A percentile compares a stretch with the other conserved stretches of the same genome.
Conservation (phyloP, 2,329 filamentous ascomycete genomes). For the Aspergillus quadrilineatus region DNA sequence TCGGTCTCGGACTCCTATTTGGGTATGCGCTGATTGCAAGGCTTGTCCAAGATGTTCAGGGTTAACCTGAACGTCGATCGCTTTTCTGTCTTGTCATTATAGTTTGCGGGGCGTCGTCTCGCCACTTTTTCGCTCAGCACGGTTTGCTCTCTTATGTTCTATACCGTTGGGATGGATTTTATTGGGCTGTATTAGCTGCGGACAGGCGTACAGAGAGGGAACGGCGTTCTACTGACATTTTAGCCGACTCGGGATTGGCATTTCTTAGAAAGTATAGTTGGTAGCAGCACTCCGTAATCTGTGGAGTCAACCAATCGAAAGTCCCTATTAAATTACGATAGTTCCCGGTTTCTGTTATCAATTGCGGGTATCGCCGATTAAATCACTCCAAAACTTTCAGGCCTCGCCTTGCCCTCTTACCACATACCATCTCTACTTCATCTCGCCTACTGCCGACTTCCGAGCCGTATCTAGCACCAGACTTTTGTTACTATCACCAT, state of each 20-base stretch:
- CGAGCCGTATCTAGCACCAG: constrained; percentile 1
- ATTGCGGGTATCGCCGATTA: constrained; percentile 5
- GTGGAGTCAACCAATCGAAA: neutral
- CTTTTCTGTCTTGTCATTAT: neutral
- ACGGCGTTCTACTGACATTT: constrained; percentile 14
- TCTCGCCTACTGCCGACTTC: neutral
- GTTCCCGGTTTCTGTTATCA: neutral
- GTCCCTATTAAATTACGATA: neutral
- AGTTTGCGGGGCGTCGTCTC: neutral
- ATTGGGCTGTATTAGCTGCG: constrained; percentile 4
- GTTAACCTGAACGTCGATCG: constrained; percentile 19
- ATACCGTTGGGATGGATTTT: constrained; percentile 9
- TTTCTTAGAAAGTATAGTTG: neutral
- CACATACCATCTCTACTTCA: neutral
- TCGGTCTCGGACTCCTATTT: constrained; percentile 70
- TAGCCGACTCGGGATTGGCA: neutral
- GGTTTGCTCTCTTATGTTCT: neutral
- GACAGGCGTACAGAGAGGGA: constrained; percentile 17
- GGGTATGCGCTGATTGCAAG: constrained; percentile 80
- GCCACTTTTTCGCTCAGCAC: neutral
- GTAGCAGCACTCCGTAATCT: neutral
- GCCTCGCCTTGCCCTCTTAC: neutral
- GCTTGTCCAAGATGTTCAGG: constrained; percentile 59
- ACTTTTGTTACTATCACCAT: constrained; percentile 3
- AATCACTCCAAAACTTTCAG: constrained; percentile 12